phyloP scores from a whole-genome alignment of 225 moss, liverwort and hornwort species.

The Straminergon stramineum region DNA sequence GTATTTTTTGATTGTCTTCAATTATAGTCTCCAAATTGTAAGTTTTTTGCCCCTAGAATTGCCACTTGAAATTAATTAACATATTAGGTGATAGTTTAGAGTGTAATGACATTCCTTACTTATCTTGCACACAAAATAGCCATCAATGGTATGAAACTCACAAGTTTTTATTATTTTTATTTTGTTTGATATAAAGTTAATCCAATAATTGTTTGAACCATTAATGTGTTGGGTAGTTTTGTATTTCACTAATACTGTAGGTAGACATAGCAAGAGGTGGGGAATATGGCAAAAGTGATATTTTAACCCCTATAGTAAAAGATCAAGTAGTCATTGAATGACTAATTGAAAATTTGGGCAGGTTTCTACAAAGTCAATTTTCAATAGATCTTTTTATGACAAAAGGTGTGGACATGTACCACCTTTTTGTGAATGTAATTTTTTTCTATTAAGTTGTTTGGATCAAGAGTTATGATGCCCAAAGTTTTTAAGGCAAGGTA shows the following conservation, averaged over 20 bases:
- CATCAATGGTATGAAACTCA: neutral
- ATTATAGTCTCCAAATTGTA: too few species aligned
- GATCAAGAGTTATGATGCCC: too few species aligned
- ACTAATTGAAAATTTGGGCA: neutral
- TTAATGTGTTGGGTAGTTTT: neutral
- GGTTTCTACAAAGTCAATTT: neutral
- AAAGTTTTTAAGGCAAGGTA: too few species aligned
- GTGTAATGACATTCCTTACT: too few species aligned
- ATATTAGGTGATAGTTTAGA: neutral
- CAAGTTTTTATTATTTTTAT: neutral
- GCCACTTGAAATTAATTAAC: neutral
- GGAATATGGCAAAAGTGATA: neutral
- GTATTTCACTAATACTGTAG: neutral
- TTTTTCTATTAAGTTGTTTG: rapidly evolving
- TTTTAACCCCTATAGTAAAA: neutral
- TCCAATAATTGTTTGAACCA: neutral
- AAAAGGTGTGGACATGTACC: too few species aligned
- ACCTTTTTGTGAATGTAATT: too few species aligned
- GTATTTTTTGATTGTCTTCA: neutral
- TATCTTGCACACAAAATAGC: neutral
- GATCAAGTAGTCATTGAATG: neutral
- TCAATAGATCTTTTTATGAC: neutral
- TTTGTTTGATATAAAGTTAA: neutral
- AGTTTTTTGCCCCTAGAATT: neutral
- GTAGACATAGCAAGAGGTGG: neutral